Conservation (phyloP, 306 rosid genomes). For the Lathyrus aphaca region DNA sequence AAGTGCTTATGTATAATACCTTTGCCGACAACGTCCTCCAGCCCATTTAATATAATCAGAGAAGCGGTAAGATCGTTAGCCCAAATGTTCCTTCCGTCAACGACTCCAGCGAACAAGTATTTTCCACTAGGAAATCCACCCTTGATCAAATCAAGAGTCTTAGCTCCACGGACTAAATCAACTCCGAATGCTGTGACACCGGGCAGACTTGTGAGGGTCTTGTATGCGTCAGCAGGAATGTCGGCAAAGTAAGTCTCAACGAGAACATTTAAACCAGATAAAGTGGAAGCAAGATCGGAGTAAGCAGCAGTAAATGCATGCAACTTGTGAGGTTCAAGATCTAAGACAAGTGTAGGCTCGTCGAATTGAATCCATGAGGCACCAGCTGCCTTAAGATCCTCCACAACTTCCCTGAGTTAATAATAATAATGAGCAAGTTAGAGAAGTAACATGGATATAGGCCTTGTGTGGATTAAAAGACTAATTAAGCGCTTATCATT, state of each 20-base stretch:
- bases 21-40: conserved; percentile 76
- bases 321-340: conserved; percentile 71
- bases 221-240: conserved; percentile 74
- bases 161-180: conserved; percentile 77
- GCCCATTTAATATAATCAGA: conserved; percentile 49
- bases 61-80: conserved; percentile 79
- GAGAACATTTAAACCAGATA: conserved; percentile 76
- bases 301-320: conserved; percentile 75
- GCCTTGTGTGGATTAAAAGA: background rate
- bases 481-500: background rate
- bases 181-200: conserved; percentile 77
- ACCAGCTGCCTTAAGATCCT: conserved; percentile 88
- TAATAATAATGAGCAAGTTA: conserved; percentile 34
- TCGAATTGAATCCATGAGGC: conserved; percentile 89
- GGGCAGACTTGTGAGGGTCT: conserved; percentile 65
- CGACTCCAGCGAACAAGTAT: conserved; percentile 83
- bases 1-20: conserved; percentile 44
- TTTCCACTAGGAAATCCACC: conserved; percentile 73
- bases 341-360: conserved; percentile 83
- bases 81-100: conserved; percentile 96
- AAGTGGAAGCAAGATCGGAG: conserved; percentile 61
- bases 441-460: conserved; percentile 11
- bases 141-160: conserved; percentile 71
- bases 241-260: conserved; percentile 89
- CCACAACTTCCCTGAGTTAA: conserved; percentile 71